phyloP scores from a whole-genome alignment of 768 basidiomycete genomes.

The Naganishia antarctica region DNA sequence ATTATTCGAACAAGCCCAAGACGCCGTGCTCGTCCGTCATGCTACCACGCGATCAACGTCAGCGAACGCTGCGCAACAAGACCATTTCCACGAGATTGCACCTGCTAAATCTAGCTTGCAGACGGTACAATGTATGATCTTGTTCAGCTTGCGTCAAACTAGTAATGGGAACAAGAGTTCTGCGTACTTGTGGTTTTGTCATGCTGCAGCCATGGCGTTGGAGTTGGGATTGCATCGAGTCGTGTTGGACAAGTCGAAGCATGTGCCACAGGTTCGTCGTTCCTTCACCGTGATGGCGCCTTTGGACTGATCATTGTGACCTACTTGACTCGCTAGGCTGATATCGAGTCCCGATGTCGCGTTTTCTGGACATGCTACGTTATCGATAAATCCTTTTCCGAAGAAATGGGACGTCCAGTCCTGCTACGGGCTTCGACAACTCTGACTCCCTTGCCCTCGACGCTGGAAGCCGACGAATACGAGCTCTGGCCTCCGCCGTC shows the following conservation, averaged over 20 bases:
- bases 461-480: slow-evolving; percentile 36
- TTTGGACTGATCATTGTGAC: not conserved
- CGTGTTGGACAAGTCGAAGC: slow-evolving; percentile 7
- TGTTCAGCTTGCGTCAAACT: slow-evolving; percentile 41
- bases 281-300: no score
- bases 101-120: slow-evolving; percentile 25
- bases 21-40: slow-evolving; percentile 22
- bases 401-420: slow-evolving; percentile 41
- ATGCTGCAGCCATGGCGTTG: slow-evolving; percentile 36
- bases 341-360: slow-evolving; percentile 33
- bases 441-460: slow-evolving; percentile 35
- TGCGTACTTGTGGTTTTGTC: slow-evolving; percentile 34
- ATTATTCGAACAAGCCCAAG: slow-evolving; percentile 33
- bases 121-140: slow-evolving; percentile 33
- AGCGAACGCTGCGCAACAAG: no score
- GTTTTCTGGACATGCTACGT: slow-evolving; percentile 40
- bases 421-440: slow-evolving; percentile 33
- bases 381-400: slow-evolving; percentile 38
- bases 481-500: slow-evolving; percentile 40
- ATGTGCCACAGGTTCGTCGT: not conserved
- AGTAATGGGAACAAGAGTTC: slow-evolving; percentile 37
- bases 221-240: slow-evolving; percentile 37
- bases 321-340: slow-evolving; percentile 10
- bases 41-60: not conserved
- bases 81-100: slow-evolving; percentile 9